Conservation (phyloP, 306 rosid species). For the Pterocarpus macrocarpus region DNA sequence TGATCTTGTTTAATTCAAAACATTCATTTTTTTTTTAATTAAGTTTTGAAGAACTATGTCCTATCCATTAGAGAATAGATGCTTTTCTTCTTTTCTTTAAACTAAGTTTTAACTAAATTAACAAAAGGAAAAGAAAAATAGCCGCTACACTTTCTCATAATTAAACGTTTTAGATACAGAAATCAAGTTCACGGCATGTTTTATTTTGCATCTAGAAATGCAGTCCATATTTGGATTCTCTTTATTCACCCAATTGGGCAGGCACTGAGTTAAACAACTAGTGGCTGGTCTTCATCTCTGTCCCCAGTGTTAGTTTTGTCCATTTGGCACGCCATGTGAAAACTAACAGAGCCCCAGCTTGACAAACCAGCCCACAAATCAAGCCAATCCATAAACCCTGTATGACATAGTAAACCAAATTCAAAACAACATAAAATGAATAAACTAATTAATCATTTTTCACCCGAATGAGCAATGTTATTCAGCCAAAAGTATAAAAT, state of each 20-base stretch:
- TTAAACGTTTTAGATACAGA: not conserved
- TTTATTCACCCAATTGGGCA: no score
- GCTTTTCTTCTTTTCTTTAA: no score
- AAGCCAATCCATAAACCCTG: constrained; percentile 94
- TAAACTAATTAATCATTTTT: not conserved
- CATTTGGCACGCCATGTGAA: constrained; percentile 56
- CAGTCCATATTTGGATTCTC: not conserved
- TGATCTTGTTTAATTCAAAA: no score
- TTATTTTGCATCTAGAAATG: not conserved
- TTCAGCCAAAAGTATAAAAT: no score
- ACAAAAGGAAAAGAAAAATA: no score
- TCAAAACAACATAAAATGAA: constrained; percentile 3
- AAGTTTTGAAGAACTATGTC: no score
- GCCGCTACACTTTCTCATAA: no score
- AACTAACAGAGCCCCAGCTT: constrained; percentile 57
- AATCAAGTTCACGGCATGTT: not conserved
- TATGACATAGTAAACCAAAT: constrained; percentile 9
- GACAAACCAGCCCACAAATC: constrained; percentile 72
- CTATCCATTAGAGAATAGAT: no score
- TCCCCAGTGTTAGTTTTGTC: constrained; percentile 49
- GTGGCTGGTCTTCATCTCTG: constrained; percentile 21
- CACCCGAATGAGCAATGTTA: no score
- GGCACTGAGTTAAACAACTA: constrained; percentile 15
- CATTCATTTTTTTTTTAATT: no score
- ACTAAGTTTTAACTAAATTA: no score